Conservation (phyloP, 2,329 filamentous ascomycete species). For the Scopulariopsis brevicaulis region DNA sequence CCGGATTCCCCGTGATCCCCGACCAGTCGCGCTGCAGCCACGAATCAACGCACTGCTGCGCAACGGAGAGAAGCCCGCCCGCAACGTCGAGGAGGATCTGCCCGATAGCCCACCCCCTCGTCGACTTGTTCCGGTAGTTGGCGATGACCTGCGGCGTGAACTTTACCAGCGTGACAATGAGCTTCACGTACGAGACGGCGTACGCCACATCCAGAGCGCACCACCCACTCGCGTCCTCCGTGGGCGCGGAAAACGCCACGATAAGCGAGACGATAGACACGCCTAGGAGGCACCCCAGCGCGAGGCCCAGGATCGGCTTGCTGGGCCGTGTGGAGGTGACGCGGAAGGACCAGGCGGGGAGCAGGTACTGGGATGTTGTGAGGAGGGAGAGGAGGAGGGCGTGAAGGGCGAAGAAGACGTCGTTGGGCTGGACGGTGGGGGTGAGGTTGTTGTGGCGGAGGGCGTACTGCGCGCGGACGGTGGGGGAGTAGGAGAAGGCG, state of each 20-base stretch:
- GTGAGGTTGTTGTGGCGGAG: conserved; percentile 62
- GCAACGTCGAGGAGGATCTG: conserved; percentile 76
- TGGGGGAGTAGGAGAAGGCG: conserved; percentile 67
- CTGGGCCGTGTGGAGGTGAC: conserved; percentile 43
- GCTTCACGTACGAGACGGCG: conserved; percentile 76
- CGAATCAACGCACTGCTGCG: conserved; percentile 76
- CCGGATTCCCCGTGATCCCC: conserved; percentile 80
- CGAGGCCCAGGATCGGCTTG: conserved; percentile 54
- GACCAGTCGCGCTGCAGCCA: conserved; percentile 79
- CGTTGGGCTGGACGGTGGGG: conserved; percentile 81
- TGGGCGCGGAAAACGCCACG: conserved; percentile 25
- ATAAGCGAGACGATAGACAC: conserved; percentile 43
- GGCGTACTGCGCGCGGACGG: conserved; percentile 74
- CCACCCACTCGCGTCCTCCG: conserved; percentile 31
- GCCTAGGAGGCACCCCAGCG: conserved; percentile 54
- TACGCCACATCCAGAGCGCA: conserved; percentile 53
- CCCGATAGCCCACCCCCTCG: conserved; percentile 75
- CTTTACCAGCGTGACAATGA: conserved; percentile 81
- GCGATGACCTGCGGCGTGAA: conserved; percentile 78
- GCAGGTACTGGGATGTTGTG: conserved; percentile 68
- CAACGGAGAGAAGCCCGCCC: conserved; percentile 71
- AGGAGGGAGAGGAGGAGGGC: conserved; percentile 62
- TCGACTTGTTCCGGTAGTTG: conserved; percentile 79
- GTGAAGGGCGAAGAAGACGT: conserved; percentile 79
- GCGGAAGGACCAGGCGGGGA: conserved; percentile 67